A percentile compares a stretch with the other conserved stretches of the same genome.
Evolutionary conservation across 345 rosid genomes (phyloP).

Genomic region (Hibiscus trionum): DNA sequence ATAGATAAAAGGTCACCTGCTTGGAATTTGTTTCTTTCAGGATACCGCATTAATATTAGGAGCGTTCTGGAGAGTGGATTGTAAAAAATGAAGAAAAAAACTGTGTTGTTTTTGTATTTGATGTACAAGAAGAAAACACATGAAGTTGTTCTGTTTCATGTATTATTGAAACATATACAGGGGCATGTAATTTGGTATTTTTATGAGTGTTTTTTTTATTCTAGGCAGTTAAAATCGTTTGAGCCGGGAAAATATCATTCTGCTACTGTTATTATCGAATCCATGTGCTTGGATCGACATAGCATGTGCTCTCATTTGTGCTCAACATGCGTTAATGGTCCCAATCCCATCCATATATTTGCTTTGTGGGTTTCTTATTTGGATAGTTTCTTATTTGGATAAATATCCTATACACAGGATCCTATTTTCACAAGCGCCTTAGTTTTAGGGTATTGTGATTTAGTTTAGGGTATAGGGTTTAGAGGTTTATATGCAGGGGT

Average conservation of each 20-base stretch:
- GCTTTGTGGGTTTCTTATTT: no score
- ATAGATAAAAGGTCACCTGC: no score
- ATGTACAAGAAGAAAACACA: not conserved
- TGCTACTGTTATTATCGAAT: not conserved
- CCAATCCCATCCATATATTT: no score
- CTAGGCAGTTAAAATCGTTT: not conserved
- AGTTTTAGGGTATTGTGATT: no score
- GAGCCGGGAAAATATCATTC: not conserved
- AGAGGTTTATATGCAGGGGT: no score
- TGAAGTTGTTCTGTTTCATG: not conserved
- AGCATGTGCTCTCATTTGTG: not conserved
- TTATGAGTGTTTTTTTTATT: no score
- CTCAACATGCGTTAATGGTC: not conserved
- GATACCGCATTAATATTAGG: not conserved
- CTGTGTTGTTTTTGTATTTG: not conserved
- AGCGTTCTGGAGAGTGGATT: not conserved
- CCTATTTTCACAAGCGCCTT: no score
- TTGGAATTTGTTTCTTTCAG: not conserved
- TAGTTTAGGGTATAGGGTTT: no score
- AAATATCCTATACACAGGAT: no score
- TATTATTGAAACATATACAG: no score
- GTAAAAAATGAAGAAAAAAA: not conserved
- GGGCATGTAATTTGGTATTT: not conserved
- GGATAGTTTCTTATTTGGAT: no score
- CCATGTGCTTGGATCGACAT: slow-evolving; percentile 7